phyloP scores from a whole-genome alignment of 176 grass and related monocot species.

The Bonia amplexicaulis region DNA sequence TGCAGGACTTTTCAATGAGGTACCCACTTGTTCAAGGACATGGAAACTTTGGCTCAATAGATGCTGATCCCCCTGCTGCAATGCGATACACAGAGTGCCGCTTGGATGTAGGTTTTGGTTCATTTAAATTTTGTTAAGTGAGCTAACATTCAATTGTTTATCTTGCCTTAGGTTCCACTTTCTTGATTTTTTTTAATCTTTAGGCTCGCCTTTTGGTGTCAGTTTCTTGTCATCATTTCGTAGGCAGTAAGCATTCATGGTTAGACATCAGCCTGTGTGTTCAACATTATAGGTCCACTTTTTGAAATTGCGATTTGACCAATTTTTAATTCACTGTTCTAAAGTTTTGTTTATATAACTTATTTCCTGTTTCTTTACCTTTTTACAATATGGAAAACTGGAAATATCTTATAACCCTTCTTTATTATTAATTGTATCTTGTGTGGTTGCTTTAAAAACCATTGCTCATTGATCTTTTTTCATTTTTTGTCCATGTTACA shows the following conservation, averaged over 20 bases:
- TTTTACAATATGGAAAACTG: neutral
- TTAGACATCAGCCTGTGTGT: neutral
- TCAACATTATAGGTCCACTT: neutral
- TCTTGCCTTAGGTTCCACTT: neutral
- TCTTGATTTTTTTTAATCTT: neutral
- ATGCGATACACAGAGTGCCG: slow-evolving; percentile 98
- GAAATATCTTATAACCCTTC: neutral
- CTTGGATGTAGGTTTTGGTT: slow-evolving; percentile 77
- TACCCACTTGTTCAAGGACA: slow-evolving; percentile 85
- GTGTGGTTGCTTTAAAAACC: neutral
- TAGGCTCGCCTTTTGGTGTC: neutral
- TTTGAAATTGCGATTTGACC: neutral
- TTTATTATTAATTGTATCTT: neutral
- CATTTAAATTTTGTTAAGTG: slow-evolving; percentile 29
- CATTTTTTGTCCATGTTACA: neutral
- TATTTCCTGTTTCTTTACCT: neutral
- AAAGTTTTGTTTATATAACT: neutral
- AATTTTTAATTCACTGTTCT: neutral
- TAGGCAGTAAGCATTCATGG: neutral
- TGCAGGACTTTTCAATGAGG: slow-evolving; percentile 93
- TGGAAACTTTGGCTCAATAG: slow-evolving; percentile 97
- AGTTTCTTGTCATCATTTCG: neutral
- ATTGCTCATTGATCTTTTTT: neutral
- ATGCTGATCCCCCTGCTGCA: slow-evolving; percentile 95
- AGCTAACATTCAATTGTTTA: neutral